Evolutionary conservation across 108 stramenopile species (phyloP).

Genomic region (Nannochloropsis oceanica): DNA sequence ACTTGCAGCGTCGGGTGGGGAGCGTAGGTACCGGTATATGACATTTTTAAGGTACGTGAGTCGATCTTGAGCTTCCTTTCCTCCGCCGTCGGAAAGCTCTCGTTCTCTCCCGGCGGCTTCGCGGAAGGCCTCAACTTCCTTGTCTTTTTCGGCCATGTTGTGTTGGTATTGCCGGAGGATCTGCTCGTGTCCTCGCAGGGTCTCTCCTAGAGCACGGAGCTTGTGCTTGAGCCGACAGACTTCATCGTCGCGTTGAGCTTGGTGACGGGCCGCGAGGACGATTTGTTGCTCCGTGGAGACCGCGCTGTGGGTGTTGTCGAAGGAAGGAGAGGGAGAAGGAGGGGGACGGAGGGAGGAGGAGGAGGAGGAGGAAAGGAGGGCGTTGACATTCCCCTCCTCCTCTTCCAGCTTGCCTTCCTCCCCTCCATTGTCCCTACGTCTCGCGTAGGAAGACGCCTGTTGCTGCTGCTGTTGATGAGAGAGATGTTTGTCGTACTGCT

Average conservation of each 20-base stretch:
- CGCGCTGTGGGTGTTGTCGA: background rate
- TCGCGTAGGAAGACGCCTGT: too few relatives aligned
- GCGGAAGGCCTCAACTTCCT: background rate
- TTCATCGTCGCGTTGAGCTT: slow-evolving; percentile 23
- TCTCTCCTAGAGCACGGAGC: background rate
- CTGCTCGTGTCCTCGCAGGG: slow-evolving; percentile 1
- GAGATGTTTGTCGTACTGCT: too few relatives aligned
- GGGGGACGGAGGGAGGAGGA: background rate
- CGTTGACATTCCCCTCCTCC: background rate
- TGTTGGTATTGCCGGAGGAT: background rate
- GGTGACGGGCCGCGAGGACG: slow-evolving; percentile 13
- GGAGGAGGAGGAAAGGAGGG: background rate
- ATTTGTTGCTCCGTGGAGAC: slow-evolving; percentile 15
- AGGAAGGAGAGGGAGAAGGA: background rate
- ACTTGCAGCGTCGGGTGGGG: background rate
- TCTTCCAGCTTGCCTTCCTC: background rate
- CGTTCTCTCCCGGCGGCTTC: background rate
- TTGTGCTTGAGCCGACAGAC: slow-evolving; percentile 3
- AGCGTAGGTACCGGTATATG: background rate
- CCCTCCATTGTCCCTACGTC: background rate
- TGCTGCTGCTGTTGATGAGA: too few relatives aligned
- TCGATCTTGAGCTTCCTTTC: background rate
- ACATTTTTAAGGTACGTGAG: background rate
- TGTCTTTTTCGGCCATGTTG: background rate
- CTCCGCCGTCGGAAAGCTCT: background rate